These are phyloP conservation scores for Penicillium chermesinum DNA, from an alignment of 495 filamentous ascomycete species.

Conservation along the genomic window DNA sequence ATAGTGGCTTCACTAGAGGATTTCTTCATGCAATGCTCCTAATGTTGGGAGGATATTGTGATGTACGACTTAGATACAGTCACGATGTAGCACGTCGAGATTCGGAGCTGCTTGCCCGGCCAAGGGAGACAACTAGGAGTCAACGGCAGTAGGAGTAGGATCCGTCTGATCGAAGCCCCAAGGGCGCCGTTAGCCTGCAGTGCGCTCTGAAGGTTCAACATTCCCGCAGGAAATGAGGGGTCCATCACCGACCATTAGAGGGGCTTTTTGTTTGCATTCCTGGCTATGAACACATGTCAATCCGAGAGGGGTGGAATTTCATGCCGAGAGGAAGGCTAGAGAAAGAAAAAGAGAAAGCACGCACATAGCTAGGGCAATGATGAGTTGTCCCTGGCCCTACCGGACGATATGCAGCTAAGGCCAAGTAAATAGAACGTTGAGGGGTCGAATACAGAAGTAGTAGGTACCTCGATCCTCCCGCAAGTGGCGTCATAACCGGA, in stretches of 20 bases:
- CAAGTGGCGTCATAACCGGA: background rate
- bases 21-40: too few species aligned
- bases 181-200: too few species aligned
- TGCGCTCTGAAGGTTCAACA: background rate
- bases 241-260: background rate
- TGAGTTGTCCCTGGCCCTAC: too few species aligned
- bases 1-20: too few species aligned
- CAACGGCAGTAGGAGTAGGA: too few species aligned
- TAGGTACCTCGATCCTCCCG: conserved; percentile 1
- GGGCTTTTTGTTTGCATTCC: background rate
- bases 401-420: conserved; percentile 1
- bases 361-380: conserved; percentile 1
- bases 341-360: too few species aligned
- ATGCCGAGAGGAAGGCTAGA: background rate
- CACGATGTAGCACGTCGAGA: too few species aligned
- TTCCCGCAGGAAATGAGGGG: background rate
- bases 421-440: background rate
- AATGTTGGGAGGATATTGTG: too few species aligned
- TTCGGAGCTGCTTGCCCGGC: too few species aligned
- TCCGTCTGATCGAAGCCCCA: too few species aligned
- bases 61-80: too few species aligned
- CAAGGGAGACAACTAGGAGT: too few species aligned
- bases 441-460: conserved; percentile 1
- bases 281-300: conserved; percentile 8
- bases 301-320: conserved; percentile 19